These are phyloP conservation scores for Solanum clarkiae DNA, from an alignment of 257 asterid genomes.

Conservation along the genomic window DNA sequence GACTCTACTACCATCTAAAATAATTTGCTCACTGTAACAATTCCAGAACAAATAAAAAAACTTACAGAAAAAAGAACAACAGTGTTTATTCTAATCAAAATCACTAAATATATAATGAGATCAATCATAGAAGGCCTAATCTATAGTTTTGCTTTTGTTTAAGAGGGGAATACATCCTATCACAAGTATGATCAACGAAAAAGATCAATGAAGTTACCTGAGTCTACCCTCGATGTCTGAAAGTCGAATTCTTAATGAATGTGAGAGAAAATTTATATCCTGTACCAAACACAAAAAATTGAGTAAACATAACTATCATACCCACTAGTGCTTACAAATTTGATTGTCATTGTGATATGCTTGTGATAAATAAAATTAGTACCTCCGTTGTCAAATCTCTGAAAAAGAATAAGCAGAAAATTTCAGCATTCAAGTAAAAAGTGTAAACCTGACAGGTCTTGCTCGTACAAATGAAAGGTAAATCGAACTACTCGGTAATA, in stretches of 20 bases:
- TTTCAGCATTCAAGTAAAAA: neutral
- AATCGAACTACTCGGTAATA: neutral
- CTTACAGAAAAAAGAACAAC: neutral
- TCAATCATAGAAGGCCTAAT: neutral
- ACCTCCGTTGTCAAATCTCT: slow-evolving; percentile 2
- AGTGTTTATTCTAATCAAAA: neutral
- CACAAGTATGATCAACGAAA: neutral
- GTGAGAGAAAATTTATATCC: neutral
- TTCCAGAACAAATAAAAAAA: neutral
- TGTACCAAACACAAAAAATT: neutral
- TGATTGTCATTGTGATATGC: neutral
- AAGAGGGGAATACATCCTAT: neutral
- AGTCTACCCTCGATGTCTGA: neutral
- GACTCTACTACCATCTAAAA: neutral
- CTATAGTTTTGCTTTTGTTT: neutral
- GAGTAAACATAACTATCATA: neutral
- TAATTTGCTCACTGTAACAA: neutral
- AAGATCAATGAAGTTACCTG: neutral
- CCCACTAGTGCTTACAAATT: neutral
- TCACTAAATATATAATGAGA: neutral
- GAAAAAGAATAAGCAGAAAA: neutral
- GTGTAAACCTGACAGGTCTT: neutral
- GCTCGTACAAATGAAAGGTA: neutral
- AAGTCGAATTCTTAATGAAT: neutral
- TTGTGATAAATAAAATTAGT: neutral